Conservation (phyloP, 495 filamentous ascomycete species). For the Lasiosphaeria miniovina region DNA sequence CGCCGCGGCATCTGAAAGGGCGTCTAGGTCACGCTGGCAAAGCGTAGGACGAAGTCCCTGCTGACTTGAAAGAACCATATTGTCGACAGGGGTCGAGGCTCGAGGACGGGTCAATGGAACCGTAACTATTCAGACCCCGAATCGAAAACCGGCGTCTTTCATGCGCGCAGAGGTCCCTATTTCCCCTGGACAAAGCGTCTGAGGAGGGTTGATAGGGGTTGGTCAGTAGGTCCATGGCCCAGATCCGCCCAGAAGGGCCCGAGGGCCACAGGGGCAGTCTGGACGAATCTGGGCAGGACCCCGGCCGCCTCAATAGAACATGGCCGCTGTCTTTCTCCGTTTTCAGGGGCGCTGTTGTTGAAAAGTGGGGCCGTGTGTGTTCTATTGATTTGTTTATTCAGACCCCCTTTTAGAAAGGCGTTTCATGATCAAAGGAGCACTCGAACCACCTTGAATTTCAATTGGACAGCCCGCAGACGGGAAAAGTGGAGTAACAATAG, state of each 20-base stretch:
- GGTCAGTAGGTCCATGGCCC: background rate
- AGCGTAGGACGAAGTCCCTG: background rate
- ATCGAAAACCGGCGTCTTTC: slow-evolving; percentile 10
- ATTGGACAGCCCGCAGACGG: background rate
- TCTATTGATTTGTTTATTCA: slow-evolving; percentile 38
- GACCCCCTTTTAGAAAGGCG: slow-evolving; percentile 27
- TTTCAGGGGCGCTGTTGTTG: background rate
- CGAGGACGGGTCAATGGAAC: slow-evolving; percentile 6
- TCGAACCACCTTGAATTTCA: background rate
- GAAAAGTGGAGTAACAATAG: background rate
- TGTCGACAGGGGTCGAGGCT: background rate
- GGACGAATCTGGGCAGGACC: too few species aligned
- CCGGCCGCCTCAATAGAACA: too few species aligned
- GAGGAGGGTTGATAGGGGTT: background rate
- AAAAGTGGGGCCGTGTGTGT: slow-evolving; percentile 1
- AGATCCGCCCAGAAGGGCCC: background rate
- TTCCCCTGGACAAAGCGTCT: slow-evolving; percentile 7
- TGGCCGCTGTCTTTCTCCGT: too few species aligned
- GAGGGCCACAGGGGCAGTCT: too few species aligned
- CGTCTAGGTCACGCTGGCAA: background rate
- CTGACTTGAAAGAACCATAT: background rate
- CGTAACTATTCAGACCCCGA: slow-evolving; percentile 26
- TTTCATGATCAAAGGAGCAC: background rate
- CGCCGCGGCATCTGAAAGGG: background rate
- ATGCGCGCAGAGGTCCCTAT: background rate